phyloP scores from a whole-genome alignment of 495 filamentous ascomycete genomes.

The Jackrogersella minutella region DNA sequence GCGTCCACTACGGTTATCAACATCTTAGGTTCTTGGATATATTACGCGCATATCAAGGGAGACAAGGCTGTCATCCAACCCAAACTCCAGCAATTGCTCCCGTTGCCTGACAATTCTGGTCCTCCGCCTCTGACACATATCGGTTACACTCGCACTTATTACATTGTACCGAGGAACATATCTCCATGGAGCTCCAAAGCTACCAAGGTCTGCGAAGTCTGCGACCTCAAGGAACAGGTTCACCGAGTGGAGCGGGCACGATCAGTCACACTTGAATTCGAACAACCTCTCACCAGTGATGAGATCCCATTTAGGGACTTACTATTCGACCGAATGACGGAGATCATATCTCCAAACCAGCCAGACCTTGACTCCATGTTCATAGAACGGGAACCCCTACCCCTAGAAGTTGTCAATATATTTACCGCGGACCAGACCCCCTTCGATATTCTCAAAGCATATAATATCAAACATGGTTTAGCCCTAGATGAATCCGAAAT shows the following conservation, averaged over 20 bases:
- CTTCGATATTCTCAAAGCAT: conserved; percentile 74
- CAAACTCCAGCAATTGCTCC: conserved; percentile 54
- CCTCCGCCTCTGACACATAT: conserved; percentile 41
- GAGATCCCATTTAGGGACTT: conserved; percentile 70
- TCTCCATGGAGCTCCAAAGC: conserved; percentile 98
- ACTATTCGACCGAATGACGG: conserved; percentile 93
- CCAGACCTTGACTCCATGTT: conserved; percentile 82
- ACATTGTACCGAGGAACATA: conserved; percentile 85
- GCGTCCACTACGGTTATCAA: conserved; percentile 51
- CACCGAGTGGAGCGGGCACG: conserved; percentile 89
- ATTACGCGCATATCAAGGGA: conserved; percentile 58
- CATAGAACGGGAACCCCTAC: conserved; percentile 72
- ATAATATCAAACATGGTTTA: conserved; percentile 82
- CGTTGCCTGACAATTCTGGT: conserved; percentile 32
- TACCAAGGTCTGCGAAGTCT: conserved; percentile 92
- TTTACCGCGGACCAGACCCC: conserved; percentile 67
- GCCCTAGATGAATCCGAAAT: conserved; percentile 89
- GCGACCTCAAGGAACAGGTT: conserved; percentile 74
- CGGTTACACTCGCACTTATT: conserved; percentile 55
- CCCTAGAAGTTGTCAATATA: conserved; percentile 76
- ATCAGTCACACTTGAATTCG: conserved; percentile 69
- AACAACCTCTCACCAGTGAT: conserved; percentile 55
- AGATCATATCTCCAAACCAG: conserved; percentile 69
- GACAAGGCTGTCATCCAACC: conserved; percentile 43
- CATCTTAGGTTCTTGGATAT: conserved; percentile 59